Percentiles rank a stretch among this genome's conserved stretches.
These are phyloP conservation scores for Funneliformis mosseae DNA, from an alignment of 192 early-diverging fungal species.

Conservation along the genomic window DNA sequence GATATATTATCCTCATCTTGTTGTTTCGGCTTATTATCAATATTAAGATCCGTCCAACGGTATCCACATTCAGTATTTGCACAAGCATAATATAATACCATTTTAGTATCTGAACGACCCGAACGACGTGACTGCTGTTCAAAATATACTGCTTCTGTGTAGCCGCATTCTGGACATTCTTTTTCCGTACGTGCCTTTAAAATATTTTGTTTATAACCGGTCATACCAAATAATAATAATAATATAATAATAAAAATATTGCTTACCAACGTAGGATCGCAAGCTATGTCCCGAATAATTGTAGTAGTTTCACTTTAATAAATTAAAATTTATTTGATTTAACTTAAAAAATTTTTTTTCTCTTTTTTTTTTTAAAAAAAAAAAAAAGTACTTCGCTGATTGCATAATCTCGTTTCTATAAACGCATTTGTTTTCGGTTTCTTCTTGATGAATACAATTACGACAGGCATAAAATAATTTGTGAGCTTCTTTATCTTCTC, in stretches of 20 bases:
- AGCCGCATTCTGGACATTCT: conserved; percentile 61
- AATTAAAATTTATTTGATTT: not conserved
- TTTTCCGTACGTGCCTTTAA: conserved; percentile 63
- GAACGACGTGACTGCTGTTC: conserved; percentile 58
- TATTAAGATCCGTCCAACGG: conserved; percentile 58
- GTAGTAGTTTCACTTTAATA: conserved; percentile 66
- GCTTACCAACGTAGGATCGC: conserved; percentile 72
- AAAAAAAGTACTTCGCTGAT: conserved; percentile 48
- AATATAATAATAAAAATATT: not conserved
- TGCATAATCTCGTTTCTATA: conserved; percentile 75
- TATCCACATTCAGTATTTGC: conserved; percentile 66
- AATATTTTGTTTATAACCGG: not conserved
- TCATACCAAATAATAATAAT: not conserved
- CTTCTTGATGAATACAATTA: conserved; percentile 75
- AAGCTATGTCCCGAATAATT: conserved; percentile 70
- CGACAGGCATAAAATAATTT: conserved; percentile 73
- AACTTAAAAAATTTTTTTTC: not conserved
- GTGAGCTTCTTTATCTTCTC: conserved; percentile 61
- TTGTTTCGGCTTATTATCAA: not conserved
- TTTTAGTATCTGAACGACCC: conserved; percentile 62
- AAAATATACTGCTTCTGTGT: conserved; percentile 73
- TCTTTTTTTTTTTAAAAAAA: not conserved
- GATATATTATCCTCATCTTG: not conserved
- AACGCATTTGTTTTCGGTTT: conserved; percentile 69
- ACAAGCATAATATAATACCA: conserved; percentile 83